These are phyloP conservation scores for Suillus occidentalis DNA, from an alignment of 768 basidiomycete genomes.

Conservation along the genomic window DNA sequence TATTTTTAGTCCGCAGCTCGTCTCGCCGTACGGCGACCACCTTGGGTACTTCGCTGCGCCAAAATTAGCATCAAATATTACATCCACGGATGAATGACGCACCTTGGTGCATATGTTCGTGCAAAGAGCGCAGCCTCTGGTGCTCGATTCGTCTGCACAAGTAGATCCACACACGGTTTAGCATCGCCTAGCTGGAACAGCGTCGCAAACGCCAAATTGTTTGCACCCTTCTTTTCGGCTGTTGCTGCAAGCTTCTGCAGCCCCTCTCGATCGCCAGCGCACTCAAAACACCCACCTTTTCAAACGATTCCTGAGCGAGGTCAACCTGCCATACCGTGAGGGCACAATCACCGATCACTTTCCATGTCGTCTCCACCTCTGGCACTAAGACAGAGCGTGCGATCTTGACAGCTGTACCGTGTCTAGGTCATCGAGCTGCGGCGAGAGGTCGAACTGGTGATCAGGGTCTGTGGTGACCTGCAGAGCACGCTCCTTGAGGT, in stretches of 20 bases:
- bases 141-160: slow-evolving; percentile 80
- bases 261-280: slow-evolving; percentile 78
- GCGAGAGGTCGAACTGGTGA: too few relatives aligned
- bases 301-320: too few relatives aligned
- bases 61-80: neutral
- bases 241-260: slow-evolving; percentile 59
- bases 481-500: slow-evolving; percentile 91
- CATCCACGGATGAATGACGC: slow-evolving; percentile 10
- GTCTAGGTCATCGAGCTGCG: too few relatives aligned
- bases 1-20: slow-evolving; percentile 67
- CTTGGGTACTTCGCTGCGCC: slow-evolving; percentile 55
- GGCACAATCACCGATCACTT: too few relatives aligned
- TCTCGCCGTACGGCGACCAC: slow-evolving; percentile 79
- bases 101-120: slow-evolving; percentile 90
- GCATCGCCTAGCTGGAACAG: slow-evolving; percentile 83
- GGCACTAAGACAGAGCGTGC: too few relatives aligned
- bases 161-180: slow-evolving; percentile 75
- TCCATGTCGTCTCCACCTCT: too few relatives aligned
- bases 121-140: slow-evolving; percentile 95
- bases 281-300: slow-evolving; percentile 81
- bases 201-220: slow-evolving; percentile 94
- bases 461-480: too few relatives aligned
- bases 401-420: too few relatives aligned
- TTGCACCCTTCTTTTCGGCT: slow-evolving; percentile 79
- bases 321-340: too few relatives aligned